Evolutionary conservation across 345 rosid species (phyloP).

Genomic region (Mallotus nudiflorus): DNA sequence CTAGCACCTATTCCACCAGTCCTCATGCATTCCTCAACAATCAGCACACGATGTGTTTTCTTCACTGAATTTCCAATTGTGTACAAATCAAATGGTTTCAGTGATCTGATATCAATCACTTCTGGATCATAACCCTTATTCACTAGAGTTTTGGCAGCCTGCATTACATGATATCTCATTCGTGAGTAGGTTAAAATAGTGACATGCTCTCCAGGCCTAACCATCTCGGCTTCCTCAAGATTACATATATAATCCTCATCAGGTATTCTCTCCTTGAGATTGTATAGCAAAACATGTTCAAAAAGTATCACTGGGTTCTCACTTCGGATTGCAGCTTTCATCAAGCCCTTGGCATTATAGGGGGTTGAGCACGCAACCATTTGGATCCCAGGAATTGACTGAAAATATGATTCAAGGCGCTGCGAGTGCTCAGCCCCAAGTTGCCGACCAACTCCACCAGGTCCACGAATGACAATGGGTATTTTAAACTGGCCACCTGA

Average conservation of each 20-base stretch:
- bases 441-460: conserved; percentile 97
- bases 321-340: conserved; percentile 98
- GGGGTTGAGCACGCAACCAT: conserved; percentile 99
- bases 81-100: conserved; percentile 88
- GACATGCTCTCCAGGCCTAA: conserved; percentile 87
- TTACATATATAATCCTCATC: conserved; percentile 85
- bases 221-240: conserved; percentile 98
- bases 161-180: conserved; percentile 98
- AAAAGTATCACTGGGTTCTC: conserved; percentile 96
- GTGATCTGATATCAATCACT: conserved; percentile 87
- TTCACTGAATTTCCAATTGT: conserved; percentile 88
- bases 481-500: conserved; percentile 96
- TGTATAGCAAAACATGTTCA: conserved; percentile 95
- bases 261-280: conserved; percentile 92
- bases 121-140: conserved; percentile 96
- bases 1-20: conserved; percentile 97
- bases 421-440: conserved; percentile 98
- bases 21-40: conserved; percentile 97
- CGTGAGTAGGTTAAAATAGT: conserved; percentile 89
- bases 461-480: conserved; percentile 93
- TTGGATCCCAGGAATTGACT: conserved; percentile 97
- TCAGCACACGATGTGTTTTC: conserved; percentile 87
- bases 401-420: conserved; percentile 94
- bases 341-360: conserved; percentile 97
- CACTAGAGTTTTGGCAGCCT: conserved; percentile 87